phyloP scores from a whole-genome alignment of 306 rosid genomes.

The cucumber (Cucumis sativus) region DNA sequence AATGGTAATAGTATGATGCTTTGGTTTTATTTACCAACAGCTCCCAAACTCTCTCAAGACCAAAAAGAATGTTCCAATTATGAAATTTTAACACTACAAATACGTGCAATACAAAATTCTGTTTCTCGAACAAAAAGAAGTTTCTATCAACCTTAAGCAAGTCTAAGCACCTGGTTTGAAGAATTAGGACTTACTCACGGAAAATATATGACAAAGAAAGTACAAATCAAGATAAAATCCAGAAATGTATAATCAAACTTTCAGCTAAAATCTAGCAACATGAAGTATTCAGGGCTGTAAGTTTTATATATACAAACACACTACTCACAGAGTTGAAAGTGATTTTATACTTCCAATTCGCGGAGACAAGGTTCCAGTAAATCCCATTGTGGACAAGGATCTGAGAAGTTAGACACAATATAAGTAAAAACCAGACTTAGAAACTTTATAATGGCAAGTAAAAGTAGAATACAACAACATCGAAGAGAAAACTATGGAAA shows the following conservation, averaged over 20 bases:
- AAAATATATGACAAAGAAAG: background rate
- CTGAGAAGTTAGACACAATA: conserved; percentile 33
- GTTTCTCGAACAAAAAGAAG: background rate
- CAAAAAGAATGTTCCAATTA: background rate
- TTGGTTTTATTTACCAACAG: too few species aligned
- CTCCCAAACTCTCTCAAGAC: too few species aligned
- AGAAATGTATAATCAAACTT: background rate
- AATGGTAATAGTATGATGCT: background rate
- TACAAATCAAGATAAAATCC: background rate
- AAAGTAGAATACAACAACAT: conserved; percentile 5
- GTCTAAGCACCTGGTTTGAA: background rate
- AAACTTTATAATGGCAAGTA: conserved; percentile 3
- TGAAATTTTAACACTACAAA: background rate
- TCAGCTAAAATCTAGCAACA: background rate
- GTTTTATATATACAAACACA: background rate
- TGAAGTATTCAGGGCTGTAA: background rate
- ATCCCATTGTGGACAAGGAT: conserved; percentile 72
- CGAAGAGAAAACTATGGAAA: background rate
- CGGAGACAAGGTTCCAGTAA: conserved; percentile 67
- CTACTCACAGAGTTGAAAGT: conserved; percentile 66
- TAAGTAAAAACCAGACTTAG: conserved; percentile 13
- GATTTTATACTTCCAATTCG: conserved; percentile 51
- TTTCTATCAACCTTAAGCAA: background rate
- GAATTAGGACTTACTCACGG: background rate
- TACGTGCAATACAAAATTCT: background rate